Evolutionary conservation across 768 basidiomycete species (phyloP).

Genomic region (Suillus subaureus): DNA sequence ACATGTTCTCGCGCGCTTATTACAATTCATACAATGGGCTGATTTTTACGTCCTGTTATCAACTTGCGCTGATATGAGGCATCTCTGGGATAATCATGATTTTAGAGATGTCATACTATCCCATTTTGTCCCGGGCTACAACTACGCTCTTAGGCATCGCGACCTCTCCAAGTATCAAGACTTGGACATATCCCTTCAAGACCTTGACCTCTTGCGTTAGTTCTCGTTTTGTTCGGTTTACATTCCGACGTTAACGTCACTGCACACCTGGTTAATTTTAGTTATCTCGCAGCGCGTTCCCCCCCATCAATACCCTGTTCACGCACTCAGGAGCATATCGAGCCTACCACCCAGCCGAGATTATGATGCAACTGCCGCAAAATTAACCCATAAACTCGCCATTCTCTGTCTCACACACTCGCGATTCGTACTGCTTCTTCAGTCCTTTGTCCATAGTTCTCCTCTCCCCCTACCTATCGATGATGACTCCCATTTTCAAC

Average conservation of each 20-base stretch:
- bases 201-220: conserved; percentile 70
- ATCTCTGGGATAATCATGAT: conserved; percentile 33
- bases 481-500: conserved; percentile 38
- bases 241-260: conserved; percentile 10
- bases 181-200: conserved; percentile 55
- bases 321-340: conserved; percentile 58
- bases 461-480: conserved; percentile 48
- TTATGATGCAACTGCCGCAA: conserved; percentile 27
- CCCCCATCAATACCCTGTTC: conserved; percentile 71
- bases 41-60: conserved; percentile 44
- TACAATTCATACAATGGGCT: conserved; percentile 36
- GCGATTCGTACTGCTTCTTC: conserved; percentile 72
- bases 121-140: conserved; percentile 61
- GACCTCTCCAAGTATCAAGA: conserved; percentile 44
- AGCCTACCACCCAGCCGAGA: conserved; percentile 30
- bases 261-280: conserved; percentile 27
- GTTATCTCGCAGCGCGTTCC: conserved; percentile 67
- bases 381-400: conserved; percentile 40
- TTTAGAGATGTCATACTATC: conserved; percentile 43
- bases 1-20: conserved; percentile 33
- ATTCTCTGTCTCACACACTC: conserved; percentile 66
- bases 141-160: conserved; percentile 41
- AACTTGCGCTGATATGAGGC: conserved; percentile 38
- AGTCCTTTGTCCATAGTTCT: conserved; percentile 71
- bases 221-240: conserved; percentile 25